Evolutionary conservation across 2,329 filamentous ascomycete species (phyloP).

Genomic region (Blastomyces parvus): DNA sequence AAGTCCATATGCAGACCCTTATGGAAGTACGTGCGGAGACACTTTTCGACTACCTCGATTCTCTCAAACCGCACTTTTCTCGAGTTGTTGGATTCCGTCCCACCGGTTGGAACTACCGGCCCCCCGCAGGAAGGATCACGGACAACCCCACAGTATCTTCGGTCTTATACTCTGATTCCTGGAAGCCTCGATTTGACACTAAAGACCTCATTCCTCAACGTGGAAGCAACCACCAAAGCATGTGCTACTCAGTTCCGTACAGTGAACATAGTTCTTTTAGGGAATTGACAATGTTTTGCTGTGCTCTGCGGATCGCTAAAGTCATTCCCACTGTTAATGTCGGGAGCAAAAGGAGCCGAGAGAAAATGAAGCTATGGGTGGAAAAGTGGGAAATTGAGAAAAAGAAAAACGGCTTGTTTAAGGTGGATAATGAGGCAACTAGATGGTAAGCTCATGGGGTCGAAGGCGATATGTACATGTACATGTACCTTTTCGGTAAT

Average conservation of each 20-base stretch:
- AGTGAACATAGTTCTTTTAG: conserved; percentile 92
- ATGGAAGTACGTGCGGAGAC: conserved; percentile 92
- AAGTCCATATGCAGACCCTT: conserved; percentile 95
- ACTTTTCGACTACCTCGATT: conserved; percentile 73
- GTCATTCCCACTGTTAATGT: conserved; percentile 91
- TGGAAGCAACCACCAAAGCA: conserved; percentile 70
- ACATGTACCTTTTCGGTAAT: no score
- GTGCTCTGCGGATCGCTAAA: conserved; percentile 74
- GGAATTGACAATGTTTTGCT: conserved; percentile 88
- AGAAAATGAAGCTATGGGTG: conserved; percentile 58
- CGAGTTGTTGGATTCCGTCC: conserved; percentile 85
- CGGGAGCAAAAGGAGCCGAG: conserved; percentile 53
- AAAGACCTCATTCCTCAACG: conserved; percentile 69
- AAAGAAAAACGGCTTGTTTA: conserved; percentile 52
- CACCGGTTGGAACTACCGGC: conserved; percentile 87
- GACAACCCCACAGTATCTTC: conserved; percentile 55
- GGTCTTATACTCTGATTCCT: conserved; percentile 58
- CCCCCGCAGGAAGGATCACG: conserved; percentile 53
- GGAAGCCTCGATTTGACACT: conserved; percentile 64
- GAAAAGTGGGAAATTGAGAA: conserved; percentile 55
- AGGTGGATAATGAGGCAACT: conserved; percentile 26
- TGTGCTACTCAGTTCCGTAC: conserved; percentile 91
- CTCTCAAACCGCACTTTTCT: conserved; percentile 70
- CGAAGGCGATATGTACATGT: no score
- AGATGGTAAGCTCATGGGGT: conserved; percentile 19